These are phyloP conservation scores for Saccharomyces paradoxus DNA, from an alignment of 805 yeast genomes.

Conservation along the genomic window DNA sequence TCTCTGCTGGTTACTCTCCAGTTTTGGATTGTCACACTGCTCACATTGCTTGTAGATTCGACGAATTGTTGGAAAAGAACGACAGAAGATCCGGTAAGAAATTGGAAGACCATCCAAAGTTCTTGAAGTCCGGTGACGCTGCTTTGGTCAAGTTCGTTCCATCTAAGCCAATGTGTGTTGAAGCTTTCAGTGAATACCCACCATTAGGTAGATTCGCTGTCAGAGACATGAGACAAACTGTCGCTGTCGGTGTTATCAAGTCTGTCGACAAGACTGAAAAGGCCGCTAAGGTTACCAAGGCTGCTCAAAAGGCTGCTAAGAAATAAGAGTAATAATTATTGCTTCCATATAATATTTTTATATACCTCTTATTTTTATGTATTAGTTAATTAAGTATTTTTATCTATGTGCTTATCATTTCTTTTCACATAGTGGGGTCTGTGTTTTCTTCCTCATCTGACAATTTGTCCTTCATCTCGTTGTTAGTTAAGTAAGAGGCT, in stretches of 20 bases:
- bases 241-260: slow-evolving; percentile 99
- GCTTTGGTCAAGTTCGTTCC: slow-evolving; percentile 87
- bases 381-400: slow-evolving; percentile 12
- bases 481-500: background rate
- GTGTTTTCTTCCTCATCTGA: background rate
- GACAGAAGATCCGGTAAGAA: slow-evolving; percentile 92
- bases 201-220: slow-evolving; percentile 97
- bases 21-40: slow-evolving; percentile 90
- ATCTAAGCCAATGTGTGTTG: slow-evolving; percentile 90
- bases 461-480: background rate
- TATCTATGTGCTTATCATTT: slow-evolving; percentile 7
- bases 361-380: slow-evolving; percentile 4
- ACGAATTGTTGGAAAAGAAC: slow-evolving; percentile 69
- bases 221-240: slow-evolving; percentile 99
- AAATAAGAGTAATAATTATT: slow-evolving; percentile 19
- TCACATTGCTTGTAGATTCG: slow-evolving; percentile 86
- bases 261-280: slow-evolving; percentile 78
- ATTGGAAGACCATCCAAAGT: slow-evolving; percentile 83
- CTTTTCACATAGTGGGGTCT: background rate
- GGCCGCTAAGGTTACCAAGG: slow-evolving; percentile 94
- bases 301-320: slow-evolving; percentile 48
- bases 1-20: slow-evolving; percentile 86
- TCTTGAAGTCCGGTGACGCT: slow-evolving; percentile 94
- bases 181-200: slow-evolving; percentile 89
- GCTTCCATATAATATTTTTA: slow-evolving; percentile 9